Percentiles rank a stretch among this genome's conserved stretches.
These are phyloP conservation scores for Megacollybia marginata DNA, from an alignment of 768 basidiomycete species.

Conservation along the genomic window DNA sequence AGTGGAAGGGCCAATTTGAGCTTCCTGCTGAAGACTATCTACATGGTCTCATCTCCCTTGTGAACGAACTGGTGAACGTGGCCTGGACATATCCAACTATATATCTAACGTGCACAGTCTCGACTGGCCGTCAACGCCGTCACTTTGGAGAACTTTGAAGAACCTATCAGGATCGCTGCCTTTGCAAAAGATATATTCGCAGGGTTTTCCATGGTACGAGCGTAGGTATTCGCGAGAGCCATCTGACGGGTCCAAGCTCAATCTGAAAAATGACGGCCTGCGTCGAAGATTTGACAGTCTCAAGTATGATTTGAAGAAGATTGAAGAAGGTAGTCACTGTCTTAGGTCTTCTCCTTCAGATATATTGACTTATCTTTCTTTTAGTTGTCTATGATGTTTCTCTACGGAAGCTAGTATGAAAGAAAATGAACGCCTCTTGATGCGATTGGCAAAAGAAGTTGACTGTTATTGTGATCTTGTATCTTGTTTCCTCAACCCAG, in stretches of 20 bases:
- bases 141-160: slow-evolving; percentile 75
- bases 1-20: slow-evolving; percentile 60
- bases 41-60: slow-evolving; percentile 68
- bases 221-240: neutral
- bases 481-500: too few species aligned
- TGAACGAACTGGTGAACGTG: slow-evolving; percentile 66
- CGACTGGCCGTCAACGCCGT: slow-evolving; percentile 75
- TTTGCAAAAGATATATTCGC: slow-evolving; percentile 79
- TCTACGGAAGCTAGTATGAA: slow-evolving; percentile 38
- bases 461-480: too few species aligned
- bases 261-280: slow-evolving; percentile 72
- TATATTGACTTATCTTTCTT: slow-evolving; percentile 3
- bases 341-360: neutral
- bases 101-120: slow-evolving; percentile 38
- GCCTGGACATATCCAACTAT: neutral
- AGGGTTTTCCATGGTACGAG: slow-evolving; percentile 73
- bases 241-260: slow-evolving; percentile 39
- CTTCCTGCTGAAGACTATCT: slow-evolving; percentile 75
- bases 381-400: slow-evolving; percentile 84
- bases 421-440: neutral
- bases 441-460: too few species aligned
- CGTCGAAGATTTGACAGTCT: slow-evolving; percentile 74
- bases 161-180: slow-evolving; percentile 67
- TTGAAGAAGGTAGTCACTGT: slow-evolving; percentile 64
- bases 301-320: slow-evolving; percentile 84